Evolutionary conservation across 805 yeast species (phyloP).

Genomic region (Cyberlindnera maclurae): DNA sequence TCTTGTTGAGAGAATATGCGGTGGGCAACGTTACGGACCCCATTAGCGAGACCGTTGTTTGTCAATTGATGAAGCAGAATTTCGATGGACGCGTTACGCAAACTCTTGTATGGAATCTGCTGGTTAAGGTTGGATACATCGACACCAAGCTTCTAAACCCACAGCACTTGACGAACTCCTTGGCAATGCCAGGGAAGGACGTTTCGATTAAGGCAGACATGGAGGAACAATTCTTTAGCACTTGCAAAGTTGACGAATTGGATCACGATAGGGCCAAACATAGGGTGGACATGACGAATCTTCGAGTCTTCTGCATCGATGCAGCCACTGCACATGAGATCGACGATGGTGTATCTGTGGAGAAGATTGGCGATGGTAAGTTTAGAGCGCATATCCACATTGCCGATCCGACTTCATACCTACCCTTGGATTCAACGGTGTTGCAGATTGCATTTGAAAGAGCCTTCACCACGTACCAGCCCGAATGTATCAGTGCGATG

Average conservation of each 20-base stretch:
- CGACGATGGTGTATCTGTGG: constrained; percentile 84
- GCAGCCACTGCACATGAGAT: constrained; percentile 75
- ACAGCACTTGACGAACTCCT: constrained; percentile 38
- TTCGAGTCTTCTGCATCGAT: constrained; percentile 78
- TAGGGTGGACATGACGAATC: constrained; percentile 36
- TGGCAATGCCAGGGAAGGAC: constrained; percentile 37
- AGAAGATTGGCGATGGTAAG: constrained; percentile 21
- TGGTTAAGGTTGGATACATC: constrained; percentile 28
- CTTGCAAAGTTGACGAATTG: constrained; percentile 21
- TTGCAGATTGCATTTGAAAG: constrained; percentile 53
- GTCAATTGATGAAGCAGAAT: constrained; percentile 28
- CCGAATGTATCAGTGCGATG: constrained; percentile 61
- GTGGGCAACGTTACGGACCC: constrained; percentile 46
- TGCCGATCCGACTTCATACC: constrained; percentile 79
- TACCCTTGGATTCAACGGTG: constrained; percentile 29
- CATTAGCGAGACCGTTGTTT: constrained; percentile 41
- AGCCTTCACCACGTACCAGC: constrained; percentile 65
- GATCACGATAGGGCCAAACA: constrained; percentile 14
- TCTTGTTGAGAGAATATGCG: constrained; percentile 45
- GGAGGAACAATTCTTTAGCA: constrained; percentile 36
- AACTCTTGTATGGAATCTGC: constrained; percentile 45
- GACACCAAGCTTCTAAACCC: constrained; percentile 36
- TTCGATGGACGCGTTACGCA: constrained; percentile 41
- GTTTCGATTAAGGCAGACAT: constrained; percentile 36
- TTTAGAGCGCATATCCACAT: constrained; percentile 60